Conservation (phyloP, 139 green algal species). For the Chlamydomonas schloesseri region DNA sequence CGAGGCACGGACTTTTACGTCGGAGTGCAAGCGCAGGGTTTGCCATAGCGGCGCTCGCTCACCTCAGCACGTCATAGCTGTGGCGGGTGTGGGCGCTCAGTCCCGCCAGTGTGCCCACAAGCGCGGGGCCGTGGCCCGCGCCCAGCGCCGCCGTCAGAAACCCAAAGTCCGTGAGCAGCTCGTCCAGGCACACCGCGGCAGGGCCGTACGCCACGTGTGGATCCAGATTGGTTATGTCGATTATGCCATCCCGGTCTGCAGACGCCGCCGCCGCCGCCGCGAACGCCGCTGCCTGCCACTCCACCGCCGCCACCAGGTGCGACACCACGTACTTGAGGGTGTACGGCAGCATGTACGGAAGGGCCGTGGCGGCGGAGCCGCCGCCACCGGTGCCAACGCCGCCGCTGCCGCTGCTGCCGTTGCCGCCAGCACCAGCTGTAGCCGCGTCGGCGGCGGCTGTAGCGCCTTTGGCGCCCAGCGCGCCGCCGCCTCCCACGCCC, state of each 20-base stretch:
- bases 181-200: background rate
- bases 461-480: no score
- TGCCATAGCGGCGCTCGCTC: no score
- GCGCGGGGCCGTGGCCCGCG: no score
- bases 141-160: background rate
- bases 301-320: background rate
- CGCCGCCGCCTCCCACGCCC: no score
- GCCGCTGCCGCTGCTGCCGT: background rate
- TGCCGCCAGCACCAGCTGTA: no score
- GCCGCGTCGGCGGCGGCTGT: no score
- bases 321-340: background rate
- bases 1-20: no score
- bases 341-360: background rate
- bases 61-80: background rate
- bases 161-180: background rate
- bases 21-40: no score
- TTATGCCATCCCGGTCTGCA: background rate
- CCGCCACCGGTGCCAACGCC: background rate
- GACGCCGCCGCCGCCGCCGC: no score
- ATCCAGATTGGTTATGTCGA: background rate
- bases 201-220: no score
- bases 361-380: no score
- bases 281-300: background rate
- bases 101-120: background rate
- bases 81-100: background rate